Evolutionary conservation across 257 asterid genomes (phyloP), one percentile per base, ranked within the genome.

Genomic region (Solanum pimpinellifolium): DNA sequence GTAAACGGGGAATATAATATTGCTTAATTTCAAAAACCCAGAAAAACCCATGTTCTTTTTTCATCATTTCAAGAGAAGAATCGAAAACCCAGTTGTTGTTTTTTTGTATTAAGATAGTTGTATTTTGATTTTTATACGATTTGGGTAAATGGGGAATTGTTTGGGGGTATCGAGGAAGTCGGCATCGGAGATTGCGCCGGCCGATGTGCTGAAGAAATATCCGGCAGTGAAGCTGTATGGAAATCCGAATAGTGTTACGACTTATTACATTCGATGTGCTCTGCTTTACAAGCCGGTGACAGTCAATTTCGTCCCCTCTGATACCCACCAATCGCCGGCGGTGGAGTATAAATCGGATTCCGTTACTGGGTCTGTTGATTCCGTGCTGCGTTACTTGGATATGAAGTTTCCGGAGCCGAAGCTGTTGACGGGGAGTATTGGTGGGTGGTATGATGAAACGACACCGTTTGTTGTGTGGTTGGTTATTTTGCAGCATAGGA

Each of bases 381-480:
- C 91, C 7, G 89, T 97, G 23, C 83, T 97, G 39, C 89, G 92
- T 7, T 95, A 94, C 88, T 37, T 97, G 90, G 99, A 97, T 86
- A 15, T 93, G 35, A 95, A 94, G 91, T 97, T 95, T 89, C 99
- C 99, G 10, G 93, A 97, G 90, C 98, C 98, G 85, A 94, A 94
- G 68, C 9, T 94, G 84, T 73, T 69, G 66, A 90, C 65, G 70
- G 75, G 81, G 85, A 6, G 44, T 83, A 83, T n/a, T 0, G 90
- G 92, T 88, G 98, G 95, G 82, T 93, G 98, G 96, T 91, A 92
- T 90, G 98, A 95, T 49, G 95, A 91, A 37, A 92, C 96, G 89
- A 95, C 99, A 90, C 99, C 98, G 88, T 37, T 90, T 91, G 92
- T 97, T 88, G 99, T 95, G 86, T 94, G 99, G 99, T 91, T 95